Conservation (phyloP, 1,284 basidiomycete genomes). For the Flammula alnicola region DNA sequence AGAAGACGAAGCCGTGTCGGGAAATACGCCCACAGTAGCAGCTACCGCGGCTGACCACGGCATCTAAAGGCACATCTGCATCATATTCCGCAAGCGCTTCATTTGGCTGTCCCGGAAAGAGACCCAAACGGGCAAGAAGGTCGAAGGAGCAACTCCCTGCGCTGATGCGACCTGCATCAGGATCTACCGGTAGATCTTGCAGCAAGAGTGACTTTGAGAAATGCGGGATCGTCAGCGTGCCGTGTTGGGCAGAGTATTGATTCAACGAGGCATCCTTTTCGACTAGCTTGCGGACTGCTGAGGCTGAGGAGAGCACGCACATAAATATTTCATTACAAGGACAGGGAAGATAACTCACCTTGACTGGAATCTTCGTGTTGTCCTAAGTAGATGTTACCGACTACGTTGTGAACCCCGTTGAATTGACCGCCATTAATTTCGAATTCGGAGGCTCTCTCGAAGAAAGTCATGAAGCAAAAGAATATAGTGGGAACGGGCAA, state of each 20-base stretch:
- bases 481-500: too few relatives aligned
- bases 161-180: constrained; percentile 5
- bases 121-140: constrained; percentile 10
- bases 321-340: not conserved
- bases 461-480: constrained; percentile 2
- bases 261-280: constrained; percentile 13
- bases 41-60: constrained; percentile 6
- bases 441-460: constrained; percentile 3
- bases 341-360: not conserved
- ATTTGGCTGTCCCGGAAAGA: constrained; percentile 14
- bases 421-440: not conserved
- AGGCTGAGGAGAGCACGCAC: not conserved
- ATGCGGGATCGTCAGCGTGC: constrained; percentile 5
- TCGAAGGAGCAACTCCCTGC: constrained; percentile 14
- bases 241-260: constrained; percentile 7
- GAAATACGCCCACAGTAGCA: constrained; percentile 20
- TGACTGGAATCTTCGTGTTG: not conserved
- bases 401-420: not conserved
- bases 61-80: constrained; percentile 3
- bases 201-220: constrained; percentile 12
- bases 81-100: constrained; percentile 13
- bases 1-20: constrained; percentile 11
- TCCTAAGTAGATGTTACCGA: not conserved
- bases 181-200: constrained; percentile 2
- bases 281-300: constrained; percentile 6